phyloP scores from a whole-genome alignment of 371 early-diverging fungal genomes.

The Mucor irregularis region DNA sequence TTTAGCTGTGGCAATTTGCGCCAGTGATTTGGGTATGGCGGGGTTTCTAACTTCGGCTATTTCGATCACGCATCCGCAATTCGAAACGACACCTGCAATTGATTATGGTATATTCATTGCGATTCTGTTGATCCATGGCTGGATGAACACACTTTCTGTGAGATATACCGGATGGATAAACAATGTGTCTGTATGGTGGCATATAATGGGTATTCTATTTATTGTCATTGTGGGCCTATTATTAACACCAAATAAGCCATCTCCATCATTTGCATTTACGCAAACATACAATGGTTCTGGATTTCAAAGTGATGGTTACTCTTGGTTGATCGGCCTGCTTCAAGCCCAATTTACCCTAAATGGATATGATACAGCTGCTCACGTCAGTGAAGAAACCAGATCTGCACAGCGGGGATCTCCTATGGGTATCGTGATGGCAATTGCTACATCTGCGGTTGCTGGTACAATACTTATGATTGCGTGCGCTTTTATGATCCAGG shows the following conservation, averaged over 20 bases:
- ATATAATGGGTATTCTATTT: slow-evolving; percentile 37
- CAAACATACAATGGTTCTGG: slow-evolving; percentile 33
- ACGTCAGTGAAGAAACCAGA: slow-evolving; percentile 69
- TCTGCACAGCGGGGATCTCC: slow-evolving; percentile 57
- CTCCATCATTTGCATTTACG: slow-evolving; percentile 49
- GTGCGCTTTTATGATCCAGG: slow-evolving; percentile 59
- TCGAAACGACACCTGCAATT: slow-evolving; percentile 25
- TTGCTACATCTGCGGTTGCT: slow-evolving; percentile 48
- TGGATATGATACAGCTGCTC: slow-evolving; percentile 70
- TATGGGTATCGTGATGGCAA: slow-evolving; percentile 49
- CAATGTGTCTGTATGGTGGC: slow-evolving; percentile 48
- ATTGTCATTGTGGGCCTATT: slow-evolving; percentile 33
- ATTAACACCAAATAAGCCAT: slow-evolving; percentile 41
- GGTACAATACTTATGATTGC: slow-evolving; percentile 61
- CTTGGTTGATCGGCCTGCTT: slow-evolving; percentile 38
- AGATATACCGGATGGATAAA: slow-evolving; percentile 46
- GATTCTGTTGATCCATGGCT: slow-evolving; percentile 43
- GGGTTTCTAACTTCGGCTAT: slow-evolving; percentile 52
- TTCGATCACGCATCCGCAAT: slow-evolving; percentile 46
- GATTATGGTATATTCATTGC: slow-evolving; percentile 44
- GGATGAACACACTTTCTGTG: slow-evolving; percentile 47
- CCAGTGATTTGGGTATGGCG: slow-evolving; percentile 56
- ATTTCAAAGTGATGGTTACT: slow-evolving; percentile 28
- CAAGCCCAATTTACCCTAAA: slow-evolving; percentile 52
- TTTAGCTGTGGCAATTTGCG: slow-evolving; percentile 50